Evolutionary conservation across 2,329 filamentous ascomycete species (phyloP).

Genomic region (Emydomyces testavorans): DNA sequence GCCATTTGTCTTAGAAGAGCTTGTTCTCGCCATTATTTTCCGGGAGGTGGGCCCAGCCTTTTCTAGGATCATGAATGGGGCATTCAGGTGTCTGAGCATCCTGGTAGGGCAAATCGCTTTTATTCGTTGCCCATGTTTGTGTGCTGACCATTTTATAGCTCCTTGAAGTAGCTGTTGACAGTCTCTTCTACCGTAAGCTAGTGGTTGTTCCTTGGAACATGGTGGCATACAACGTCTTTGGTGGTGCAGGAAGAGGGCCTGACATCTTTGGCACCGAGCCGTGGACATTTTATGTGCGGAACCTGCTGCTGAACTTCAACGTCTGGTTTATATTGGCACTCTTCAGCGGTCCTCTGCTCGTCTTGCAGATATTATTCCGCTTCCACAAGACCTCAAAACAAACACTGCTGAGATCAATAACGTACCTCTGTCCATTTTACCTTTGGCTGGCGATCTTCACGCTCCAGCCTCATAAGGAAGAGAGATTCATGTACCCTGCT

Average conservation of each 20-base stretch:
- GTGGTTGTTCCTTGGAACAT: constrained; percentile 82
- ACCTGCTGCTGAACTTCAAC: constrained; percentile 88
- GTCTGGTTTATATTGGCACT: constrained; percentile 80
- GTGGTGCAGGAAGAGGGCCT: constrained; percentile 62
- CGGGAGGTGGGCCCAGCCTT: constrained; percentile 51
- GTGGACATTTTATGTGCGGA: constrained; percentile 93
- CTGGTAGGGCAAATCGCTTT: constrained; percentile 44
- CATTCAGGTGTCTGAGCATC: constrained; percentile 53
- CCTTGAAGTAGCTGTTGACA: constrained; percentile 60
- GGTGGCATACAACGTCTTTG: constrained; percentile 89
- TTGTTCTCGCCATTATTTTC: constrained; percentile 42
- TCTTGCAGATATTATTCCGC: constrained; percentile 58
- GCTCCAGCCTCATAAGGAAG: constrained; percentile 89
- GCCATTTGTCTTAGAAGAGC: constrained; percentile 72
- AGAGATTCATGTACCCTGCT: constrained; percentile 94
- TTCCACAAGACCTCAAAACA: constrained; percentile 52
- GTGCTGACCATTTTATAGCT: constrained; percentile 37
- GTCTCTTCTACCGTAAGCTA: constrained; percentile 72
- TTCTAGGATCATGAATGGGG: constrained; percentile 55
- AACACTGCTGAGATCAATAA: constrained; percentile 60
- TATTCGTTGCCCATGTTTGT: constrained; percentile 11
- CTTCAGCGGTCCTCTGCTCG: constrained; percentile 59
- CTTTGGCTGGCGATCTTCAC: constrained; percentile 90
- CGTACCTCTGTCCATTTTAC: constrained; percentile 79
- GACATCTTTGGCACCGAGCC: constrained; percentile 92